Evolutionary conservation across 768 basidiomycete species (phyloP).

Genomic region (Russula sp.): DNA sequence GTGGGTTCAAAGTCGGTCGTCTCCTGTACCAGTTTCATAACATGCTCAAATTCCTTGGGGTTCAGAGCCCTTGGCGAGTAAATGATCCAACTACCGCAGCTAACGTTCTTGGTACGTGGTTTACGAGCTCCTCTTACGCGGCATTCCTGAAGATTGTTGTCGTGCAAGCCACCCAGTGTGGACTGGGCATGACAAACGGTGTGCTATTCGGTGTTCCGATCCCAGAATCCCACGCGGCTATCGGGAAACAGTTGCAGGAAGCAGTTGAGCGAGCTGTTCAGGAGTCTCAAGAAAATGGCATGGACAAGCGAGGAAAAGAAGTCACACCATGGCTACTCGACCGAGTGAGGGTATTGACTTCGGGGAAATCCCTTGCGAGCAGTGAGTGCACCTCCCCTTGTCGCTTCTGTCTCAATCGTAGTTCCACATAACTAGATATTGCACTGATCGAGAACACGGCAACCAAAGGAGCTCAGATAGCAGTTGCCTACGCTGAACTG

Average conservation of each 20-base stretch:
- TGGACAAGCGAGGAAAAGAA: slow-evolving; percentile 78
- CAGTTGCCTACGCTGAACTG: slow-evolving; percentile 64
- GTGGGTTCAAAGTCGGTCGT: slow-evolving; percentile 64
- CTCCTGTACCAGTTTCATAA: background rate
- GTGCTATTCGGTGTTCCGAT: slow-evolving; percentile 87
- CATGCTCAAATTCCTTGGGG: background rate
- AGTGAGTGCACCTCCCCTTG: slow-evolving; percentile 40
- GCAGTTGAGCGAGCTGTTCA: slow-evolving; percentile 78
- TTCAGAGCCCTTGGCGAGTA: slow-evolving; percentile 75
- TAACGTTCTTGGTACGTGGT: slow-evolving; percentile 56
- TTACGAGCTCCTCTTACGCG: background rate
- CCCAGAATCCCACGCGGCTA: slow-evolving; percentile 62
- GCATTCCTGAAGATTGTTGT: background rate
- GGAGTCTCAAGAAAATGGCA: slow-evolving; percentile 77
- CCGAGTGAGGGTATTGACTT: slow-evolving; percentile 74
- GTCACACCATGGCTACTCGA: slow-evolving; percentile 91
- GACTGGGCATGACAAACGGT: slow-evolving; percentile 70
- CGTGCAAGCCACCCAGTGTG: slow-evolving; percentile 55
- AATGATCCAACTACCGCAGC: slow-evolving; percentile 63
- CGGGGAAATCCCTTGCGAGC: slow-evolving; percentile 65
- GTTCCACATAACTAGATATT: slow-evolving; percentile 47
- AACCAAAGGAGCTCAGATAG: slow-evolving; percentile 69
- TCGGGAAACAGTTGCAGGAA: slow-evolving; percentile 63
- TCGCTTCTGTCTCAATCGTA: background rate
- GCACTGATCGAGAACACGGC: slow-evolving; percentile 90